Conservation (phyloP, 1,284 basidiomycete species). For the Thecaphora thlaspeos region DNA sequence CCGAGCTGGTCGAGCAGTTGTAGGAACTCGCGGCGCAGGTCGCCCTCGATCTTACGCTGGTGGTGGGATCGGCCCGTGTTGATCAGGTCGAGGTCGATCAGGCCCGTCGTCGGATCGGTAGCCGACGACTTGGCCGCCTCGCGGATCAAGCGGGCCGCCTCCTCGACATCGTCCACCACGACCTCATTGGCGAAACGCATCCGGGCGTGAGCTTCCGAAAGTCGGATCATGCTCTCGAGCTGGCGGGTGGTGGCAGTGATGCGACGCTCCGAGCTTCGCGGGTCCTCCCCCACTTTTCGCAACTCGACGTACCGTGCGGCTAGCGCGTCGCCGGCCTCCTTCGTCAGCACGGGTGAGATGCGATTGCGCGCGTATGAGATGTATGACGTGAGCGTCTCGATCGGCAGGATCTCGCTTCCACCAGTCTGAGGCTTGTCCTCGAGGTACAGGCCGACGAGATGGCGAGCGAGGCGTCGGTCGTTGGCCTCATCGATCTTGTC, state of each 20-base stretch:
- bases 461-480: conserved; percentile 91
- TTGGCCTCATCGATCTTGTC: conserved; percentile 92
- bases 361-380: conserved; percentile 93
- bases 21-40: conserved; percentile 50
- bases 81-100: conserved; percentile 92
- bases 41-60: conserved; percentile 64
- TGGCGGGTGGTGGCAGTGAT: conserved; percentile 95
- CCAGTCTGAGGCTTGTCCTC: conserved; percentile 82
- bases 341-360: conserved; percentile 83
- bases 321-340: conserved; percentile 79
- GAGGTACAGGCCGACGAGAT: conserved; percentile 99
- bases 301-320: conserved; percentile 86
- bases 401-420: conserved; percentile 69
- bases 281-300: conserved; percentile 84
- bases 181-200: conserved; percentile 80
- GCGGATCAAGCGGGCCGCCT: conserved; percentile 90
- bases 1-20: conserved; percentile 44
- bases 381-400: conserved; percentile 88
- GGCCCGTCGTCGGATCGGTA: conserved; percentile 83
- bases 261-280: conserved; percentile 86
- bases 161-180: conserved; percentile 85
- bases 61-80: conserved; percentile 87
- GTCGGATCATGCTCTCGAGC: conserved; percentile 86
- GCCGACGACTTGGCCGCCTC: conserved; percentile 82
- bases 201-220: conserved; percentile 92